These are phyloP conservation scores for Venturia carpophila DNA, from an alignment of 2,329 filamentous ascomycete genomes.

Conservation along the genomic window DNA sequence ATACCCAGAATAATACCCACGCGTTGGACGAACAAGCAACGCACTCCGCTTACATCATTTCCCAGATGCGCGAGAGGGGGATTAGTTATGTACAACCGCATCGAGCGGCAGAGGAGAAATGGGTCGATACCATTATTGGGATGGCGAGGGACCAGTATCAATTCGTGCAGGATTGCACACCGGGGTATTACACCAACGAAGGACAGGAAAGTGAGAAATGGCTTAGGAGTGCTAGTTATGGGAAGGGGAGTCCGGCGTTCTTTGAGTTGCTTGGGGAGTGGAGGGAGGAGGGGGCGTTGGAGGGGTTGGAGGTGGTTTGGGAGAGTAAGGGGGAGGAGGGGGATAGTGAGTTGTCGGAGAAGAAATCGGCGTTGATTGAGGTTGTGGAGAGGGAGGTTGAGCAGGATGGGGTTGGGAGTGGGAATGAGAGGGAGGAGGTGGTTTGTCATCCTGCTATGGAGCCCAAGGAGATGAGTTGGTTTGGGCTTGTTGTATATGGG, in stretches of 20 bases:
- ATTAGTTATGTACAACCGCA: background rate
- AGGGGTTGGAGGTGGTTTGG: conserved; percentile 27
- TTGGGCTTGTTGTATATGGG: background rate
- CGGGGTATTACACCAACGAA: conserved; percentile 46
- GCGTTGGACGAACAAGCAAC: conserved; percentile 9
- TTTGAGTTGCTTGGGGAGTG: conserved; percentile 28
- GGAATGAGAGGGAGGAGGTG: conserved; percentile 21
- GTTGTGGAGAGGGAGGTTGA: background rate
- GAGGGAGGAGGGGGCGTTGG: conserved; percentile 27
- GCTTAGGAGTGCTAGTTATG: conserved; percentile 26
- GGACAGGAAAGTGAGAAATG: conserved; percentile 23
- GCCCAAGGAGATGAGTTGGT: conserved; percentile 1
- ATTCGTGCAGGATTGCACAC: conserved; percentile 41
- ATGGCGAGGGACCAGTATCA: conserved; percentile 23
- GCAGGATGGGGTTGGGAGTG: conserved; percentile 23
- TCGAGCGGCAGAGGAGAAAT: conserved; percentile 9
- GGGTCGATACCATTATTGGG: conserved; percentile 6
- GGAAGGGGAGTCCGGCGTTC: conserved; percentile 28
- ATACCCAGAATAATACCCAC: conserved; percentile 10
- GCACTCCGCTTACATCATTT: conserved; percentile 15
- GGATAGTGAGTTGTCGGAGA: background rate
- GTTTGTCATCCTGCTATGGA: background rate
- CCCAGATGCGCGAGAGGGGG: background rate
- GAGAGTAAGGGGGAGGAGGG: background rate
- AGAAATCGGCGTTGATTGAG: conserved; percentile 5